phyloP scores from a whole-genome alignment of 2,329 filamentous ascomycete species.

The Parasarocladium wereldwijsianum region DNA sequence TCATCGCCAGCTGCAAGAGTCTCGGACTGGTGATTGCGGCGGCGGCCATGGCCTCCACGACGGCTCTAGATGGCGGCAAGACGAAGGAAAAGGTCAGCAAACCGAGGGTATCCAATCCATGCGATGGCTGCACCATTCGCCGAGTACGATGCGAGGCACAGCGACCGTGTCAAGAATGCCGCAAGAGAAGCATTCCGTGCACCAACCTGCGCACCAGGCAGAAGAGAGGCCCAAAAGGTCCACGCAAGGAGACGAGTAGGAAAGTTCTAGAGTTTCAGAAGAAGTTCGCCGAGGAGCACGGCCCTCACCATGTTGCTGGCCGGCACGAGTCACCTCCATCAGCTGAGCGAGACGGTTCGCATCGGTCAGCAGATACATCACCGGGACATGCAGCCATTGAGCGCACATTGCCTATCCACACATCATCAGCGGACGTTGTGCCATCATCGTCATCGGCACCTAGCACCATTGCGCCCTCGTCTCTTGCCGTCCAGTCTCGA shows the following conservation, averaged over 20 bases:
- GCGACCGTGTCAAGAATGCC: constrained; percentile 6
- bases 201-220: constrained; percentile 5
- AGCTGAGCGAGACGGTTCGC: no score
- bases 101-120: constrained; percentile 5
- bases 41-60: background rate
- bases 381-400: no score
- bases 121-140: constrained; percentile 6
- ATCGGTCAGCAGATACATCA: no score
- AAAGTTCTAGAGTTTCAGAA: constrained; percentile 2
- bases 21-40: background rate
- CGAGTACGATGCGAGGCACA: constrained; percentile 6
- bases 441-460: no score
- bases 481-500: background rate
- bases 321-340: background rate
- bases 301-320: background rate
- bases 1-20: no score
- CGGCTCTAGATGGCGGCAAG: background rate
- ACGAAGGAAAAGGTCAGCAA: background rate
- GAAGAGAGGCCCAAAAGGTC: constrained; percentile 7
- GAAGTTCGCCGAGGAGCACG: constrained; percentile 1
- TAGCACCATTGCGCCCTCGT: no score
- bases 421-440: no score
- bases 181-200: constrained; percentile 5
- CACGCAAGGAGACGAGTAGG: constrained; percentile 3
- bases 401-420: background rate